Percentiles rank a stretch among this genome's conserved stretches.
phyloP scores from a whole-genome alignment of 805 yeast species.

The Wickerhamomyces sydowiorum region DNA sequence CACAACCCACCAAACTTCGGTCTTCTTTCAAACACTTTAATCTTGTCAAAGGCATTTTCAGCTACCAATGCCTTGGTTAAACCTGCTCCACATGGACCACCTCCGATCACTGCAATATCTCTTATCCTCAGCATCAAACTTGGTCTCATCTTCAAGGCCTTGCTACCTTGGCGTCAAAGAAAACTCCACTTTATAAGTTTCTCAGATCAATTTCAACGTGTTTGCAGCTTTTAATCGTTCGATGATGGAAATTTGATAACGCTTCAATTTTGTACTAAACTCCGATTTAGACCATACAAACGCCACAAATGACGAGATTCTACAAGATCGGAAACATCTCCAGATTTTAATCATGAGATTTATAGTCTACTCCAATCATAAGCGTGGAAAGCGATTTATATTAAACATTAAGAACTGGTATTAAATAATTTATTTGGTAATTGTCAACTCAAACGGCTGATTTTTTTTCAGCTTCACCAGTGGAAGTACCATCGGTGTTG shows the following conservation, averaged over 20 bases:
- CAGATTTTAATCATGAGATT: too few relatives aligned
- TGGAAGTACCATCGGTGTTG: slow-evolving; percentile 21
- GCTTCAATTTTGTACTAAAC: too few relatives aligned
- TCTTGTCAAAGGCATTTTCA: slow-evolving; percentile 39
- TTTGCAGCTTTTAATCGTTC: too few relatives aligned
- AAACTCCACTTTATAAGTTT: too few relatives aligned
- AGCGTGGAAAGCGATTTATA: not conserved
- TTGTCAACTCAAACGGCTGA: not conserved
- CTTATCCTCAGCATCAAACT: slow-evolving; percentile 1
- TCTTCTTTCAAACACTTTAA: slow-evolving; percentile 58
- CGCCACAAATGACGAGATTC: too few relatives aligned
- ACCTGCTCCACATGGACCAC: slow-evolving; percentile 72
- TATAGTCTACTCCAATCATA: too few relatives aligned
- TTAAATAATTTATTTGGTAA: not conserved
- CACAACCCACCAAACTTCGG: slow-evolving; percentile 72
- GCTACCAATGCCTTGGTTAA: slow-evolving; percentile 55
- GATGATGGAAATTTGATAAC: too few relatives aligned
- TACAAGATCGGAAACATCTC: too few relatives aligned
- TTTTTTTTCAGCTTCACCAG: slow-evolving; percentile 5
- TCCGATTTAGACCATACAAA: too few relatives aligned
- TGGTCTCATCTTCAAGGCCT: not conserved
- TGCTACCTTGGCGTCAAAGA: too few relatives aligned
- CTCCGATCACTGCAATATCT: slow-evolving; percentile 64
- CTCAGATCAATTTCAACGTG: too few relatives aligned
- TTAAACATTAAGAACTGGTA: not conserved